Conservation (phyloP, 1,284 basidiomycete species). For the Bjerkandera adusta region DNA sequence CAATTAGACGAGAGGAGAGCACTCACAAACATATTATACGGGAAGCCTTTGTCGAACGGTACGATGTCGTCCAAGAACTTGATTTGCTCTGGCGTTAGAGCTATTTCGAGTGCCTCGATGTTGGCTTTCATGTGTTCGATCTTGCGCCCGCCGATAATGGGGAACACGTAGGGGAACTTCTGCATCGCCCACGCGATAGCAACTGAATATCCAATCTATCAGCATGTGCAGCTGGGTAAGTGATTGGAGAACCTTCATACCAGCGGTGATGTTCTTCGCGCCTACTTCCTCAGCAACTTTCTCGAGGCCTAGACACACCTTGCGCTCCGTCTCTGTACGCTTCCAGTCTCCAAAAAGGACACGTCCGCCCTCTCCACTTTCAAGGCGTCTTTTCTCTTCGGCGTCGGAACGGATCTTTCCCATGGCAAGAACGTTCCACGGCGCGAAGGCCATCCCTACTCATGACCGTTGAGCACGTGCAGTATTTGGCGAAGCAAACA, state of each 20-base stretch:
- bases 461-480: neutral
- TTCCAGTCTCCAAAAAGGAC: conserved; percentile 26
- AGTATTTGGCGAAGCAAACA: neutral
- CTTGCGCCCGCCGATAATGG: conserved; percentile 41
- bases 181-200: neutral
- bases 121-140: conserved; percentile 43
- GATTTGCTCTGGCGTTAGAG: conserved; percentile 38
- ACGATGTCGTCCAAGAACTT: conserved; percentile 15
- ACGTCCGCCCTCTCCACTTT: conserved; percentile 35
- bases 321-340: conserved; percentile 28
- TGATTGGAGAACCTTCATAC: neutral
- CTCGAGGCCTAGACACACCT: conserved; percentile 22
- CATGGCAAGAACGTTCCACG: conserved; percentile 45
- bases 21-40: neutral
- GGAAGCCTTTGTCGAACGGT: neutral
- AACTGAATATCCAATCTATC: neutral
- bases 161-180: conserved; percentile 32
- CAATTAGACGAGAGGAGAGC: neutral
- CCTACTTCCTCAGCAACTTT: conserved; percentile 22
- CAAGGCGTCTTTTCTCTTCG: conserved; percentile 37
- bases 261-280: conserved; percentile 16
- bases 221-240: neutral
- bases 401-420: conserved; percentile 45
- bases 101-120: conserved; percentile 41
- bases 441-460: conserved; percentile 41